Conservation (phyloP, 83 land plant genomes). For the Picea abies region DNA sequence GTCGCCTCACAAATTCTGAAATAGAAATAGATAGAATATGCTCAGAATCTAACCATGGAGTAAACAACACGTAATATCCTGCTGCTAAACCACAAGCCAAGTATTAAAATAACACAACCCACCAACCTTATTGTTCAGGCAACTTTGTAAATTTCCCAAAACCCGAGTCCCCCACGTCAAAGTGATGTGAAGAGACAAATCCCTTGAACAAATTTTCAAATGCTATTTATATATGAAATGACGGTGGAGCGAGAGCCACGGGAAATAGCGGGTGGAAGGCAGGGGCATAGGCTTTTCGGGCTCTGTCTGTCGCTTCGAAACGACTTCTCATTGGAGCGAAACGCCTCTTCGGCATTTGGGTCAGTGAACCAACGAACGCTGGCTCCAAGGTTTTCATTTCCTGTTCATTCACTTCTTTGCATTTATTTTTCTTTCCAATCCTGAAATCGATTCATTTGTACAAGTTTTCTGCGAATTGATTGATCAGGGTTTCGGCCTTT, state of each 20-base stretch:
- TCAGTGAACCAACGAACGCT: no score
- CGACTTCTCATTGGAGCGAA: background rate
- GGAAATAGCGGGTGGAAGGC: background rate
- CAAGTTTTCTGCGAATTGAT: background rate
- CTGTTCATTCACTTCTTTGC: no score
- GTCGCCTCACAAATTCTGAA: no score
- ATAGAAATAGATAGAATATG: no score
- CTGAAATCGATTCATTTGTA: no score
- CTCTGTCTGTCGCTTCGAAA: background rate
- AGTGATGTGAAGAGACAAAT: background rate
- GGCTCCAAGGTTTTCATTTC: no score
- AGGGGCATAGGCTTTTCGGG: background rate
- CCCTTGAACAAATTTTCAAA: background rate
- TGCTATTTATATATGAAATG: slow-evolving; percentile 2
- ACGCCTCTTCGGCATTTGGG: background rate
- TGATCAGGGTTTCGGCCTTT: slow-evolving; percentile 4
- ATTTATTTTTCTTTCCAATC: no score
- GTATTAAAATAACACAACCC: no score
- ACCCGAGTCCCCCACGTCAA: background rate
- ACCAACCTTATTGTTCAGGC: no score
- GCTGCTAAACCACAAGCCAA: no score
- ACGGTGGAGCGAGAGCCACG: slow-evolving; percentile 3
- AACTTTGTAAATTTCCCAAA: background rate
- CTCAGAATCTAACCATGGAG: no score
- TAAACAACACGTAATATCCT: no score